Evolutionary conservation across 148 eudicot genomes (phyloP).

Genomic region (Rhododendron kiyosumense): DNA sequence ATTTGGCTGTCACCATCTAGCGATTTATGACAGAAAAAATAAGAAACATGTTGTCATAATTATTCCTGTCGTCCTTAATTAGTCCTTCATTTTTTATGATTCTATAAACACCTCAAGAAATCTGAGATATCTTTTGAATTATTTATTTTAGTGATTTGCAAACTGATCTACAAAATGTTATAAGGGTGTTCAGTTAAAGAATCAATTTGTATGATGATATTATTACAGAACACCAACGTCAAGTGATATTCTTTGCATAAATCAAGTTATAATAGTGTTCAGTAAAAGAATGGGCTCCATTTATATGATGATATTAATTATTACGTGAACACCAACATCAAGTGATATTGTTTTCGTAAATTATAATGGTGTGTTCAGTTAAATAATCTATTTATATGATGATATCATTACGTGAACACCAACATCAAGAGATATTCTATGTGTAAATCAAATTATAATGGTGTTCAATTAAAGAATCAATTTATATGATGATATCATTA

Average conservation of each 20-base stretch:
- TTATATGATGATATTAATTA: too few relatives aligned
- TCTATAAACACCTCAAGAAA: background rate
- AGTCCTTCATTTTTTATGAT: background rate
- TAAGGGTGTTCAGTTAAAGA: background rate
- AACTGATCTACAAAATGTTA: background rate
- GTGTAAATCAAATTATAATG: too few relatives aligned
- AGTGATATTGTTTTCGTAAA: too few relatives aligned
- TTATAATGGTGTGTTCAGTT: too few relatives aligned
- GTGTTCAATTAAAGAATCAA: background rate
- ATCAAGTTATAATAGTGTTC: too few relatives aligned
- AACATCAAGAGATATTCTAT: too few relatives aligned
- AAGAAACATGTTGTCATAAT: background rate
- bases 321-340: too few relatives aligned
- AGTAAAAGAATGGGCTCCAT: too few relatives aligned
- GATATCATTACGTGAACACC: background rate
- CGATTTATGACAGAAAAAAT: background rate
- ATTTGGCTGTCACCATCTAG: background rate
- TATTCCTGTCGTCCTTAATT: background rate
- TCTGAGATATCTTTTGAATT: background rate
- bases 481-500: too few relatives aligned
- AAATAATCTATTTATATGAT: too few relatives aligned
- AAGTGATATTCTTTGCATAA: background rate
- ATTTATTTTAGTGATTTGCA: background rate
- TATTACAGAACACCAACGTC: background rate
- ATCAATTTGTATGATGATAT: too few relatives aligned